Conservation (phyloP, 495 filamentous ascomycete species). For the Talaromyces trachyspermus region DNA sequence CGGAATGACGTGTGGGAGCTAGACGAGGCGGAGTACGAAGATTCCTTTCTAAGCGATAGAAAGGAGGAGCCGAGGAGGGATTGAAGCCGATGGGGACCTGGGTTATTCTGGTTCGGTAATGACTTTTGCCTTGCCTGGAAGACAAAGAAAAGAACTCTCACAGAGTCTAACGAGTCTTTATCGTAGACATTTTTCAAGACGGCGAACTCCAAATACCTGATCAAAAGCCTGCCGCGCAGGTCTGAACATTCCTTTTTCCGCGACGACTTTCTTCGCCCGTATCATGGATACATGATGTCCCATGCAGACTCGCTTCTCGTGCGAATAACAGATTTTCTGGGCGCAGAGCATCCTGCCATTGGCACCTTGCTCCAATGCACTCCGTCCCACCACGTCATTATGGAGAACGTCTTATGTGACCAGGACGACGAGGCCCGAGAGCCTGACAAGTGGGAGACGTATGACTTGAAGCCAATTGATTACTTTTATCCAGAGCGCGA, state of each 20-base stretch:
- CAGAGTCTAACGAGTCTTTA: neutral
- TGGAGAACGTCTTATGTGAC: slow-evolving; percentile 63
- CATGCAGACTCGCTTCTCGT: slow-evolving; percentile 53
- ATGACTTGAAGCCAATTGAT: slow-evolving; percentile 62
- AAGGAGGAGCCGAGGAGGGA: slow-evolving; percentile 20
- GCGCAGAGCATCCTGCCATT: slow-evolving; percentile 42
- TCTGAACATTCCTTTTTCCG: slow-evolving; percentile 65
- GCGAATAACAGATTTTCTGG: slow-evolving; percentile 60
- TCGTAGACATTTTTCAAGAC: slow-evolving; percentile 60
- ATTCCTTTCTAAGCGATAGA: slow-evolving; percentile 33
- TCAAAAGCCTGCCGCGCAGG: slow-evolving; percentile 59
- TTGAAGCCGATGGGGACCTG: slow-evolving; percentile 46
- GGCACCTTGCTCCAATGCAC: slow-evolving; percentile 47
- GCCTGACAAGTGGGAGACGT: slow-evolving; percentile 52
- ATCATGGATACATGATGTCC: slow-evolving; percentile 50
- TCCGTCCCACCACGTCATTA: slow-evolving; percentile 61
- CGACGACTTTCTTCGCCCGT: slow-evolving; percentile 51
- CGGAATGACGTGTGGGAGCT: slow-evolving; percentile 42
- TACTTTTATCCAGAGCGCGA: slow-evolving; percentile 70
- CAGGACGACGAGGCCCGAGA: slow-evolving; percentile 31
- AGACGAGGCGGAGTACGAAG: slow-evolving; percentile 45
- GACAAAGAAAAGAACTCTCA: neutral
- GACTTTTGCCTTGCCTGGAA: neutral
- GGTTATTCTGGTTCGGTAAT: slow-evolving; percentile 52
- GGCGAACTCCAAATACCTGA: slow-evolving; percentile 49